Evolutionary conservation across 768 basidiomycete species (phyloP).

Genomic region (Tricholomella constricta): DNA sequence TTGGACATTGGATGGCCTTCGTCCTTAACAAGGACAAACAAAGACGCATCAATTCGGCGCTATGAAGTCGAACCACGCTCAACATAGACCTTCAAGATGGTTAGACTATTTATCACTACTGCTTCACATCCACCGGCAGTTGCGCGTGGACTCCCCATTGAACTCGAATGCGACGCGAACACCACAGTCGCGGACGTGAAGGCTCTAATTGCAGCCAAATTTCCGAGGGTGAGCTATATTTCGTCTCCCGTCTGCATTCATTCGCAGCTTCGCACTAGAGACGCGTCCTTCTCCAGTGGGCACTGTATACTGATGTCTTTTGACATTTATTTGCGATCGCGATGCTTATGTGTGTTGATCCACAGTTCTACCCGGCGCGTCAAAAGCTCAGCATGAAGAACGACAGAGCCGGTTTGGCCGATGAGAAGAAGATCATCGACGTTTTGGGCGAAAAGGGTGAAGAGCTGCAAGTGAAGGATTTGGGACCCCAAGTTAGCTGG

Average conservation of each 20-base stretch:
- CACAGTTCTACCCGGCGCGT: conserved; percentile 68
- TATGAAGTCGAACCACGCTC: not conserved
- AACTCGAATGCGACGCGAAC: conserved; percentile 47
- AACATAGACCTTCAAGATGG: conserved; percentile 32
- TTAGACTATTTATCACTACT: conserved; percentile 53
- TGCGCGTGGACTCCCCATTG: conserved; percentile 52
- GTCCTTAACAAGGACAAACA: not conserved
- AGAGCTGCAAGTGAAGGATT: conserved; percentile 82
- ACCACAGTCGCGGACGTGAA: conserved; percentile 75
- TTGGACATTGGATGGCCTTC: too few relatives aligned
- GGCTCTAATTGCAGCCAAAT: conserved; percentile 49
- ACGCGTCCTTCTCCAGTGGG: not conserved
- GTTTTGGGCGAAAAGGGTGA: conserved; percentile 60
- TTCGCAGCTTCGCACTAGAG: not conserved
- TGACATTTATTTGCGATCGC: not conserved
- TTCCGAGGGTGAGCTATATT: conserved; percentile 35
- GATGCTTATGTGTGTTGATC: conserved; percentile 4
- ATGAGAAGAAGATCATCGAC: conserved; percentile 59
- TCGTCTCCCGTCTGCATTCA: not conserved
- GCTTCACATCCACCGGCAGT: conserved; percentile 47
- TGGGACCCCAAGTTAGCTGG: conserved; percentile 91
- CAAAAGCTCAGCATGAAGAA: conserved; percentile 73
- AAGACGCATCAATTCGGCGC: not conserved
- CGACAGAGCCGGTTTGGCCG: conserved; percentile 60
- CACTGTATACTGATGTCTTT: not conserved